phyloP scores from a whole-genome alignment of 2,329 filamentous ascomycete genomes.

The Paramyrothecium roridum region DNA sequence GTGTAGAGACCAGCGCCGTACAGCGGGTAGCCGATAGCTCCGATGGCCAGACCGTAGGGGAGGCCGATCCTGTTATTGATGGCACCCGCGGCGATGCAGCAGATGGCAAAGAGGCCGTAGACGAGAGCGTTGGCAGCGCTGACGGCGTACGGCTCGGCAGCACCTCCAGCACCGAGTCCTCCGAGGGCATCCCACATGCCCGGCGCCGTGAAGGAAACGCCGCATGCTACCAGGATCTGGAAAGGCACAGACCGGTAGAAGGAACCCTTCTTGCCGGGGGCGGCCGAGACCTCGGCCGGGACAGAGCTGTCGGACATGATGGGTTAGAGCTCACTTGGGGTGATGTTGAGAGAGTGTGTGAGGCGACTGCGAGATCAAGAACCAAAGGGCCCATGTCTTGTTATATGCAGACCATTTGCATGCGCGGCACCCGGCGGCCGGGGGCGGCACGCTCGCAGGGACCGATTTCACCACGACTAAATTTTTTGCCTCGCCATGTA shows the following conservation, averaged over 20 bases:
- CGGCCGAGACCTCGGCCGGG: slow-evolving; percentile 7
- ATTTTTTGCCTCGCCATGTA: background rate
- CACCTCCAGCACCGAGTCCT: slow-evolving; percentile 2
- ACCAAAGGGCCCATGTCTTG: too few species aligned
- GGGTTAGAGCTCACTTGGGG: background rate
- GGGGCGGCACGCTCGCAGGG: background rate
- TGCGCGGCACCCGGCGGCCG: too few species aligned
- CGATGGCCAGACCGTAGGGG: slow-evolving; percentile 38
- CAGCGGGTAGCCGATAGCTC: slow-evolving; percentile 57
- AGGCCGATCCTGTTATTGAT: slow-evolving; percentile 18
- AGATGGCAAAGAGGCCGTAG: slow-evolving; percentile 39
- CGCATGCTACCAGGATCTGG: slow-evolving; percentile 12
- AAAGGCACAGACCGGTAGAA: slow-evolving; percentile 12
- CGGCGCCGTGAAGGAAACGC: slow-evolving; percentile 9
- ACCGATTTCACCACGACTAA: background rate
- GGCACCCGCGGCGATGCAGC: background rate
- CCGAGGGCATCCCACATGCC: slow-evolving; percentile 3
- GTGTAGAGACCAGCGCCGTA: slow-evolving; percentile 63
- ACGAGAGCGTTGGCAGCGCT: slow-evolving; percentile 43
- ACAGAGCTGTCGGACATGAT: background rate
- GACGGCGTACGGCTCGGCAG: slow-evolving; percentile 10
- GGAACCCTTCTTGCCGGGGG: slow-evolving; percentile 17
- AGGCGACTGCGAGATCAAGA: too few species aligned
- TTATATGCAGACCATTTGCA: too few species aligned
- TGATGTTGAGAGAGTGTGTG: too few species aligned